These are phyloP conservation scores for Pleurotus giganteus DNA, from an alignment of 768 basidiomycete genomes.

Conservation along the genomic window DNA sequence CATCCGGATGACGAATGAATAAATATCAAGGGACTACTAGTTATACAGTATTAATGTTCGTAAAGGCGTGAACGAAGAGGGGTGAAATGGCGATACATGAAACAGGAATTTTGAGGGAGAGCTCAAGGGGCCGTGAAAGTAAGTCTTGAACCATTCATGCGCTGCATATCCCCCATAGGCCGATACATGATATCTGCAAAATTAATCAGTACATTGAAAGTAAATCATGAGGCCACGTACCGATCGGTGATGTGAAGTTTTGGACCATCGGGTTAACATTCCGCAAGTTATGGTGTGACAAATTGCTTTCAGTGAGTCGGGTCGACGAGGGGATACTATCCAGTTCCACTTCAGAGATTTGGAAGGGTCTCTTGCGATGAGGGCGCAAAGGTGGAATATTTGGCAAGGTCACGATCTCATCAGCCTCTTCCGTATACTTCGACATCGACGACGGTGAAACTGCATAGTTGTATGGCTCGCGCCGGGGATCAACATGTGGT, in stretches of 20 bases:
- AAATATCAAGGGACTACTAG: background rate
- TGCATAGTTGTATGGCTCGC: background rate
- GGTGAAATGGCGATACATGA: conserved; percentile 6
- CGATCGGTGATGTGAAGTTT: conserved; percentile 70
- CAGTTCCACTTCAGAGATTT: conserved; percentile 30
- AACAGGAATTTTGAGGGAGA: background rate
- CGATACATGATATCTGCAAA: conserved; percentile 26
- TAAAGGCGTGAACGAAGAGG: background rate
- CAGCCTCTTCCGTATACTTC: conserved; percentile 30
- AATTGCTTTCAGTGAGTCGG: conserved; percentile 38
- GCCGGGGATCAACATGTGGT: background rate
- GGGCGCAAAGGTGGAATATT: conserved; percentile 32
- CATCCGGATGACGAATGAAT: too few species aligned
- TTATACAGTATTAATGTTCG: conserved; percentile 8
- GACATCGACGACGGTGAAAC: conserved; percentile 18
- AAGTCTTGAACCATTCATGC: conserved; percentile 23
- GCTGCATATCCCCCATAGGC: conserved; percentile 8
- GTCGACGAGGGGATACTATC: conserved; percentile 23
- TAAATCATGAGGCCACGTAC: conserved; percentile 31
- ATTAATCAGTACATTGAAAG: background rate
- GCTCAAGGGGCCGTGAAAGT: conserved; percentile 30
- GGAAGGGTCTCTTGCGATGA: conserved; percentile 34
- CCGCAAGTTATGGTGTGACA: conserved; percentile 40
- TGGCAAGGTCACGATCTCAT: conserved; percentile 16
- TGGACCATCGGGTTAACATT: conserved; percentile 53